Evolutionary conservation across 495 filamentous ascomycete genomes (phyloP).

Genomic region (Lasiosphaeriaceae sp.): DNA sequence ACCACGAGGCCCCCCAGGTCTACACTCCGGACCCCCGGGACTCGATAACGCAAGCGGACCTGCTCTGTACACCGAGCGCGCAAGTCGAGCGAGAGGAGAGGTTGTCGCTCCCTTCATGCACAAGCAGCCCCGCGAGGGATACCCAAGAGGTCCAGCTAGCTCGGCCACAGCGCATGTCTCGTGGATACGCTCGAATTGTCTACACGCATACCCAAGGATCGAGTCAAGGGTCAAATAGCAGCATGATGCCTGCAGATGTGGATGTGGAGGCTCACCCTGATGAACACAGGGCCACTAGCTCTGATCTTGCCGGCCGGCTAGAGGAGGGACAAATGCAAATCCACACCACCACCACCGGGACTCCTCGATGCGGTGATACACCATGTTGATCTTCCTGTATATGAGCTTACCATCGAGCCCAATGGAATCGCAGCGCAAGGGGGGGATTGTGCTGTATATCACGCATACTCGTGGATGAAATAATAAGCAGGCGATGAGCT

Average conservation of each 20-base stretch:
- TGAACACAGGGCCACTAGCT: no score
- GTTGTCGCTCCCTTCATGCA: neutral
- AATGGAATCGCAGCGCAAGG: no score
- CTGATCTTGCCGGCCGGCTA: no score
- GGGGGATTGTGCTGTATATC: no score
- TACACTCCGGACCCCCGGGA: neutral
- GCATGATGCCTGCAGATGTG: neutral
- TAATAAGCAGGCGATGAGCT: no score
- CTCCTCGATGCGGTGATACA: no score
- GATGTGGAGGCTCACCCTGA: neutral
- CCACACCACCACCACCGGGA: no score
- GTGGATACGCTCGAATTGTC: slow-evolving; percentile 12
- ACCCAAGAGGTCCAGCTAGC: slow-evolving; percentile 9
- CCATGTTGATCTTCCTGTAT: no score
- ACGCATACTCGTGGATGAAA: no score
- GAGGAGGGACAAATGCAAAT: no score
- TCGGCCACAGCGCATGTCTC: slow-evolving; percentile 14
- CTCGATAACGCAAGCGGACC: neutral
- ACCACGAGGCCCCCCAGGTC: neutral
- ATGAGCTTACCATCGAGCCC: no score
- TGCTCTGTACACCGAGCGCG: neutral
- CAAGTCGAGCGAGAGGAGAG: neutral
- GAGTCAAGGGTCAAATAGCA: neutral
- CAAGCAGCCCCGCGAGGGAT: neutral
- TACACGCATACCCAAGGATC: slow-evolving; percentile 7